Percentiles rank a stretch among this genome's conserved stretches.
Evolutionary conservation across 2,329 filamentous ascomycete genomes (phyloP).

Genomic region (Rosellinia necatrix): DNA sequence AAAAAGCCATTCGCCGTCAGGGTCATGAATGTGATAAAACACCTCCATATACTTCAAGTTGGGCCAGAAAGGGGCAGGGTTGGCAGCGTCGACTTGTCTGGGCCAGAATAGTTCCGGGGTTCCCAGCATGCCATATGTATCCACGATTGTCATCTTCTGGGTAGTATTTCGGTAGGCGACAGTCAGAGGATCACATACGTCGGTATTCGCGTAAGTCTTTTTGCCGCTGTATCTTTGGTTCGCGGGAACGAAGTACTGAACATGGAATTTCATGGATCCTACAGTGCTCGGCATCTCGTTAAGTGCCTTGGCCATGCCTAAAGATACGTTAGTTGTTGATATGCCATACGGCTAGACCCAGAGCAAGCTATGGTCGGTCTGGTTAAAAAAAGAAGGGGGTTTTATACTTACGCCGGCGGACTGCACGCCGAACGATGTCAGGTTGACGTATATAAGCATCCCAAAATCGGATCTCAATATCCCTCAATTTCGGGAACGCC

Average conservation of each 20-base stretch:
- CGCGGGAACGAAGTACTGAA: constrained; percentile 10
- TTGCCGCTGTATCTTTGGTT: constrained; percentile 4
- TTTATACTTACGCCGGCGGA: constrained; percentile 15
- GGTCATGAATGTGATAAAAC: constrained; percentile 14
- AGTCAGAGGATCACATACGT: constrained; percentile 6
- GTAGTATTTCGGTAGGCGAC: constrained; percentile 15
- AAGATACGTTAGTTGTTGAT: neutral
- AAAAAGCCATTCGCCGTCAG: constrained; percentile 20
- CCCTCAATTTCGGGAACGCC: constrained; percentile 3
- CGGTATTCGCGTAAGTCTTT: neutral
- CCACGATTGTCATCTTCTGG: constrained; percentile 15
- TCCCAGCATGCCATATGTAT: constrained; percentile 16
- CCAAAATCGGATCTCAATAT: constrained; percentile 14
- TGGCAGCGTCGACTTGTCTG: neutral
- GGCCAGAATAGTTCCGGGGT: constrained; percentile 25
- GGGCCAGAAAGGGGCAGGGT: constrained; percentile 17
- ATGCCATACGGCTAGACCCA: neutral
- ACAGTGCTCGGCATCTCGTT: constrained; percentile 5
- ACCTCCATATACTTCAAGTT: constrained; percentile 16
- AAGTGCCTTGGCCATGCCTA: constrained; percentile 17
- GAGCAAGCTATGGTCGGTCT: neutral
- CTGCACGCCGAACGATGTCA: neutral
- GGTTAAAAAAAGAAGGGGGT: neutral
- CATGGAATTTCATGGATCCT: constrained; percentile 8
- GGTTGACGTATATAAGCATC: constrained; percentile 8